phyloP scores from a whole-genome alignment of 2,329 filamentous ascomycete species.

The Scedosporium boydii region DNA sequence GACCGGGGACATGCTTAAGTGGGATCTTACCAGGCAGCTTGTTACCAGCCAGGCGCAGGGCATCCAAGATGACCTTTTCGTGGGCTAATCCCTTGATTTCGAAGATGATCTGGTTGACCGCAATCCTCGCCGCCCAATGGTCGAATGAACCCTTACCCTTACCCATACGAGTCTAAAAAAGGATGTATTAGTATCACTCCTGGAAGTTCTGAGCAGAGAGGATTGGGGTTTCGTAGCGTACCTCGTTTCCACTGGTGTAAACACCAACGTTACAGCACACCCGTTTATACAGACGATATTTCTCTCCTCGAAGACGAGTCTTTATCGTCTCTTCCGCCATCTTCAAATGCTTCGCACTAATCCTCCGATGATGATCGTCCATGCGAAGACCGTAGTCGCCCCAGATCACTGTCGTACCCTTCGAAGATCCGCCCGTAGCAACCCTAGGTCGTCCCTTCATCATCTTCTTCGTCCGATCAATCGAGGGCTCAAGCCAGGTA shows the following conservation, averaged over 20 bases:
- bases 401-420: constrained; percentile 93
- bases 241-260: constrained; percentile 90
- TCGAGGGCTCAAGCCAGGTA: constrained; percentile 75
- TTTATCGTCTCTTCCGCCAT: constrained; percentile 92
- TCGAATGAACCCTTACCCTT: constrained; percentile 98
- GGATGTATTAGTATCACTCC: constrained; percentile 7
- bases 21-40: constrained; percentile 73
- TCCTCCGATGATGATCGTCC: constrained; percentile 83
- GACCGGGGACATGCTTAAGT: neutral
- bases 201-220: neutral
- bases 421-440: constrained; percentile 78
- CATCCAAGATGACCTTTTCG: constrained; percentile 89
- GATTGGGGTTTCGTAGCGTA: constrained; percentile 17
- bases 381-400: constrained; percentile 93
- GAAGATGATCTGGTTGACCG: constrained; percentile 85
- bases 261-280: constrained; percentile 91
- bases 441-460: constrained; percentile 86
- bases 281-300: constrained; percentile 85
- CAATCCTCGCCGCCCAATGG: constrained; percentile 85
- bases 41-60: constrained; percentile 85
- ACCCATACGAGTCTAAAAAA: constrained; percentile 76
- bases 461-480: constrained; percentile 72
- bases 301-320: constrained; percentile 75
- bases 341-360: constrained; percentile 78
- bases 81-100: constrained; percentile 87